Conservation (phyloP, 495 filamentous ascomycete genomes). For the Neurospora sp. region DNA sequence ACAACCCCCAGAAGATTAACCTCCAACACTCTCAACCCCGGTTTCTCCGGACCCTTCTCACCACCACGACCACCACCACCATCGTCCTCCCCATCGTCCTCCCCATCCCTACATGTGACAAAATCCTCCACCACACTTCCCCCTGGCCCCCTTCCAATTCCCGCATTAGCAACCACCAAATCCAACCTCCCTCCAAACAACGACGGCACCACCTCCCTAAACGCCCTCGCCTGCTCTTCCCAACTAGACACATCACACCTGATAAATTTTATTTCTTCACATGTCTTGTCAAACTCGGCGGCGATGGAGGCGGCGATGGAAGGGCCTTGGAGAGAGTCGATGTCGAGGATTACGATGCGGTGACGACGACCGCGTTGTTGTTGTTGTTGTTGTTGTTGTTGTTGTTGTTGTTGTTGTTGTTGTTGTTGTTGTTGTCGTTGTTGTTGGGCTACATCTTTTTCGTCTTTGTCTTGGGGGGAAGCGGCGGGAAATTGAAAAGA, state of each 20-base stretch:
- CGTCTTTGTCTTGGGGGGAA: neutral
- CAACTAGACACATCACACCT: conserved; percentile 39
- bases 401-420: conserved; percentile 17
- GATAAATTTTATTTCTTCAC: neutral
- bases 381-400: conserved; percentile 18
- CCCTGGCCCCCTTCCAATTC: conserved; percentile 34
- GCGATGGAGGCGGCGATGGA: conserved; percentile 22
- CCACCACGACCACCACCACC: no score
- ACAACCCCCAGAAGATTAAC: conserved; percentile 39
- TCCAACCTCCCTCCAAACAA: conserved; percentile 31
- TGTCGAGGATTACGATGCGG: conserved; percentile 42
- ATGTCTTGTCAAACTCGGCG: conserved; percentile 24
- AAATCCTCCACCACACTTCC: conserved; percentile 19
- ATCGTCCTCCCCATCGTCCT: no score
- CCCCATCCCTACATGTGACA: no score
- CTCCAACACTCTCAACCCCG: conserved; percentile 31
- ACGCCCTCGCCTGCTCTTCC: conserved; percentile 35
- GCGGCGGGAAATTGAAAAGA: conserved; percentile 6
- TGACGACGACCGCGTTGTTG: conserved; percentile 7
- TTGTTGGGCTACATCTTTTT: conserved; percentile 1
- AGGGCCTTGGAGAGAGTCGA: conserved; percentile 27
- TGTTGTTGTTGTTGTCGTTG: conserved; percentile 16
- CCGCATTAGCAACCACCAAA: conserved; percentile 47
- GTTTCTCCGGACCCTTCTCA: conserved; percentile 11
- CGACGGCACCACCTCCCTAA: conserved; percentile 27